A percentile compares a stretch with the other conserved stretches of the same genome.
These are phyloP conservation scores for Acanthochlamys bracteata DNA, from an alignment of 106 monocot species.

Conservation along the genomic window DNA sequence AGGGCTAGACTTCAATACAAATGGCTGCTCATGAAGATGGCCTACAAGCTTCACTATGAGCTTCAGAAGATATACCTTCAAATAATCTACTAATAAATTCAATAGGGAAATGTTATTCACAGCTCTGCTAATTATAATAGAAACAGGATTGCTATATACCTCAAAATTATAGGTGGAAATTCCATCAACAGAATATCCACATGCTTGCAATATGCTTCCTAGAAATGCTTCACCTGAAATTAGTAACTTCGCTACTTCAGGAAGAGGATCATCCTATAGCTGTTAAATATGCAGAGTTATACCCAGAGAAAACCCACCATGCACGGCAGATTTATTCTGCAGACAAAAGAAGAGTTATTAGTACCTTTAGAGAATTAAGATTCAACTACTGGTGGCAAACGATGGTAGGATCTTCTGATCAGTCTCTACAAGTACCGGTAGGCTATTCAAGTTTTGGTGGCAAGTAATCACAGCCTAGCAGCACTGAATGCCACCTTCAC, in stretches of 20 bases:
- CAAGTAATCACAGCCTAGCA: no score
- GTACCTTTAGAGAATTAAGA: conserved; percentile 98
- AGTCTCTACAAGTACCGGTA: no score
- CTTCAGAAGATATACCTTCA: no score
- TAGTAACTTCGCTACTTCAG: conserved; percentile 76
- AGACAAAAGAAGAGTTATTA: background rate
- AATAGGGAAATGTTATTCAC: background rate
- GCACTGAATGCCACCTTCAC: no score
- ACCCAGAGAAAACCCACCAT: background rate
- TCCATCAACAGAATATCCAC: conserved; percentile 82
- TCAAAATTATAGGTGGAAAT: conserved; percentile 97
- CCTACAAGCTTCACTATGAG: background rate
- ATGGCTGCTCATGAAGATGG: no score
- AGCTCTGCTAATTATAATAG: background rate
- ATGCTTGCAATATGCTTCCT: conserved; percentile 76
- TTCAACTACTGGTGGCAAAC: conserved; percentile 47
- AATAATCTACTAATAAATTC: no score
- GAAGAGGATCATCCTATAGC: conserved; percentile 94
- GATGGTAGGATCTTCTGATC: no score
- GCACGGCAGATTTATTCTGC: background rate
- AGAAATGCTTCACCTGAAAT: conserved; percentile 94
- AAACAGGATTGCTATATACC: conserved; percentile 22
- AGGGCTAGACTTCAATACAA: no score
- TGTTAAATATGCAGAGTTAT: conserved; percentile 12
- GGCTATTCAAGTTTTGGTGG: conserved; percentile 2